Evolutionary conservation across 202 grass and related monocot species (phyloP), one percentile per base, ranked within the genome.

Genomic region (Musa balbisiana): DNA sequence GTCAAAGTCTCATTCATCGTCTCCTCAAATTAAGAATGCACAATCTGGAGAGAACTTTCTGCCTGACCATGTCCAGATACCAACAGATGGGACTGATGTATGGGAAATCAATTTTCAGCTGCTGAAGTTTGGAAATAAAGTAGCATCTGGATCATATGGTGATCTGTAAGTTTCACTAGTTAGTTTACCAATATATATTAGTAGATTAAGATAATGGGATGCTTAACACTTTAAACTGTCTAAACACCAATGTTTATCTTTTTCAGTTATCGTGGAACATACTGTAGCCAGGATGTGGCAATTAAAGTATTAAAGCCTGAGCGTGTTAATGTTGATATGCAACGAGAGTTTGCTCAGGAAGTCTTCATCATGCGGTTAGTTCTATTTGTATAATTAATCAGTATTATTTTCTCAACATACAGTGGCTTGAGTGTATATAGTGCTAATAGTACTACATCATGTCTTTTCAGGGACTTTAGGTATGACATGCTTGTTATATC

Each of bases 281-380:
- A 93, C 73, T 89, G 83, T 77, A 97, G 83, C 76, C 94, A 97
- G 82, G 94, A 97, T 76, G 94, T 97, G 70, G 94, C 94, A 29
- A 86, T 97, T 83, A 97, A 97, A 89, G 79, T 93, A 86, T 77
- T 97, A 77, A 97, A 93, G 72, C 86, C 94, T 85, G 90, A 93
- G 64, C 73, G 83, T 67, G 82, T 97, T 64, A 87, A 85, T n/a
- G 83, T 87, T 54, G 86, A 93, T 77, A 86, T 93, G 84, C 84
- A 89, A 69, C 94, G 83, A 8, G 94, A 97, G 43, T 97, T 97
- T 91, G 84, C 90, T 70, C 94, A 97, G 80, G 90, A 97, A 88
- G 89, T 97, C 71, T 97, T 89, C 77, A 97, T 97, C 76, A 87
- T 97, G 90, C 87, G 90, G 94, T 97, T 81, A 24, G 78, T 71